Conservation (phyloP, 306 rosid species). For the Cicer yamashitae region DNA sequence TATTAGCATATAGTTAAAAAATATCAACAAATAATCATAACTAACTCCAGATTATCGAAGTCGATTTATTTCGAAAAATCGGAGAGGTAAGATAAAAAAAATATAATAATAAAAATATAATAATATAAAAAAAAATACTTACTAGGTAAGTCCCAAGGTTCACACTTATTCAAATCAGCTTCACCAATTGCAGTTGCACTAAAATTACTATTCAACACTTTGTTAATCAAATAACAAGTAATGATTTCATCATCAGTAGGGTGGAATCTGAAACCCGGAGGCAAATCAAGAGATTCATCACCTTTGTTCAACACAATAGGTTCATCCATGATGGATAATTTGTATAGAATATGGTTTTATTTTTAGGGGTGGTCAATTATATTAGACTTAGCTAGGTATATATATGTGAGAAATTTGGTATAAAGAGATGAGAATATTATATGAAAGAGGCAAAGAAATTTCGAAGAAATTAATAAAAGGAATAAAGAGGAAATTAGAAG, state of each 20-base stretch:
- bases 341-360: neutral
- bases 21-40: neutral
- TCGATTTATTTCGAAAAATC: neutral
- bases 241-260: conserved; percentile 90
- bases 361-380: neutral
- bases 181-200: conserved; percentile 77
- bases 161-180: conserved; percentile 85
- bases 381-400: neutral
- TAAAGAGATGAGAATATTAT: neutral
- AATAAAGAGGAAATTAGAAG: neutral
- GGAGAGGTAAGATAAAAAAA: neutral
- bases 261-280: conserved; percentile 92
- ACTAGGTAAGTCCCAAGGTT: conserved; percentile 92
- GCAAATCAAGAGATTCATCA: conserved; percentile 61
- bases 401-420: neutral
- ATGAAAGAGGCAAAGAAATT: conserved; percentile 1
- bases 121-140: neutral
- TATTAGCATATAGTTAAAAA: neutral
- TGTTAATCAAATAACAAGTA: conserved; percentile 62
- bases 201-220: conserved; percentile 62
- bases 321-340: conserved; percentile 48
- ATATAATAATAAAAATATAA: neutral
- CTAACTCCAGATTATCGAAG: neutral
- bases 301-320: conserved; percentile 50
- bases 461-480: neutral